A percentile compares a stretch with the other conserved stretches of the same genome.
Conservation (phyloP, 331 rosid species). For the Quercus phellos region DNA sequence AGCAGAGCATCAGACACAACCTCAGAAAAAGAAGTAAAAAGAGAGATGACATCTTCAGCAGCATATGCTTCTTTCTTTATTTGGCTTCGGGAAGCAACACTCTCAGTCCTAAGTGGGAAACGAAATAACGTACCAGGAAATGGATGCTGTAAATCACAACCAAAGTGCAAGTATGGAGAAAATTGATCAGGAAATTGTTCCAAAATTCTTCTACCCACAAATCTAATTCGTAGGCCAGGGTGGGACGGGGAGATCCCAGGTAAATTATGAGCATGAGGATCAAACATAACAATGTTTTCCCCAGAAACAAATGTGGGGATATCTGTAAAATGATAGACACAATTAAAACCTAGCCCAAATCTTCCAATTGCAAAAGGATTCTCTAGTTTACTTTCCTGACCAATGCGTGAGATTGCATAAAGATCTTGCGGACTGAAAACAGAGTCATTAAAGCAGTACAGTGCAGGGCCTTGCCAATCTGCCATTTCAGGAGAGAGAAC, state of each 20-base stretch:
- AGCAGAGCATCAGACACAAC: conserved; percentile 88
- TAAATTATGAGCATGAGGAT: conserved; percentile 88
- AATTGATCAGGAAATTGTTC: conserved; percentile 99
- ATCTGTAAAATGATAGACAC: conserved; percentile 97
- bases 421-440: conserved; percentile 94
- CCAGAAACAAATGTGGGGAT: conserved; percentile 96
- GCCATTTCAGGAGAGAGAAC: conserved; percentile 99
- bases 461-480: conserved; percentile 99
- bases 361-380: conserved; percentile 97
- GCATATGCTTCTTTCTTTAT: conserved; percentile 86
- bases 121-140: conserved; percentile 97
- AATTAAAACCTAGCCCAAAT: conserved; percentile 97
- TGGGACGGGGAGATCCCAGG: conserved; percentile 99
- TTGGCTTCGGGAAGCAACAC: conserved; percentile 87
- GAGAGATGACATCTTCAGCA: conserved; percentile 79
- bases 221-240: conserved; percentile 91
- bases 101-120: conserved; percentile 80
- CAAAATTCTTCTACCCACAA: conserved; percentile 77
- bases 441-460: conserved; percentile 89
- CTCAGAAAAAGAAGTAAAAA: conserved; percentile 68
- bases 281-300: conserved; percentile 91
- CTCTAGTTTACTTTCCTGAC: conserved; percentile 98
- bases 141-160: conserved; percentile 82
- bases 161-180: conserved; percentile 87
- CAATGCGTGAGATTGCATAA: conserved; percentile 98